These are phyloP conservation scores for Geotrichum candidum DNA, from an alignment of 1,139 yeast genomes.

Conservation along the genomic window DNA sequence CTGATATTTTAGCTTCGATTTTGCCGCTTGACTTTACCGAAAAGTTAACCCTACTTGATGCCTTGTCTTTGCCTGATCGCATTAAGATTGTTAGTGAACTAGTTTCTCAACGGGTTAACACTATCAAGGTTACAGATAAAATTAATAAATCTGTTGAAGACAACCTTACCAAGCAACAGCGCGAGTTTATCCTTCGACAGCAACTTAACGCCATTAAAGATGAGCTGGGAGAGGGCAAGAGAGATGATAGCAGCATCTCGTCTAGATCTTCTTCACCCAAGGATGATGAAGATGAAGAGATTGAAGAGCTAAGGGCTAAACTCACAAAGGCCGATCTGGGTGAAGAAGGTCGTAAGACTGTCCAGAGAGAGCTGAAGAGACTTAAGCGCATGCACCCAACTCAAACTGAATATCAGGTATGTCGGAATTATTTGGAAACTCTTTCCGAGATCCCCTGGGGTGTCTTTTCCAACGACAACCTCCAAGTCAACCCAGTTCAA, in stretches of 20 bases:
- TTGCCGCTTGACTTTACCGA: constrained; percentile 33
- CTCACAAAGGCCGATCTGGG: constrained; percentile 30
- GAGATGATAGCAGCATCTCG: constrained; percentile 10
- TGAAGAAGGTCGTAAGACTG: constrained; percentile 41
- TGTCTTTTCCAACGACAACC: constrained; percentile 28
- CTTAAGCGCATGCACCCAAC: constrained; percentile 58
- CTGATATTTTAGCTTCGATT: constrained; percentile 36
- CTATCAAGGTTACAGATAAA: constrained; percentile 25
- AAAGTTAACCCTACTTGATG: constrained; percentile 30
- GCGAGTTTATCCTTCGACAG: constrained; percentile 29
- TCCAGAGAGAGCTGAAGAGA: constrained; percentile 58
- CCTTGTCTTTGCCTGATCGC: constrained; percentile 28
- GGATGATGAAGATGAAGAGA: constrained; percentile 33
- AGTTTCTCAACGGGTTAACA: constrained; percentile 20
- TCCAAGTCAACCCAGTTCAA: constrained; percentile 42
- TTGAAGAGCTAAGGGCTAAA: constrained; percentile 29
- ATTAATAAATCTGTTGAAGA: constrained; percentile 24
- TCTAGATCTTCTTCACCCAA: constrained; percentile 11
- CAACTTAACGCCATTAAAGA: constrained; percentile 27
- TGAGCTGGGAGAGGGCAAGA: constrained; percentile 25
- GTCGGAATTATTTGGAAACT: constrained; percentile 64
- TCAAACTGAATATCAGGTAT: constrained; percentile 69
- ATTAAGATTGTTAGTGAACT: constrained; percentile 26
- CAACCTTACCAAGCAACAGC: constrained; percentile 25
- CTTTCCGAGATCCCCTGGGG: constrained; percentile 56